Evolutionary conservation across 2,329 filamentous ascomycete species (phyloP).

Genomic region (Macrophomina pseudophaseolina): DNA sequence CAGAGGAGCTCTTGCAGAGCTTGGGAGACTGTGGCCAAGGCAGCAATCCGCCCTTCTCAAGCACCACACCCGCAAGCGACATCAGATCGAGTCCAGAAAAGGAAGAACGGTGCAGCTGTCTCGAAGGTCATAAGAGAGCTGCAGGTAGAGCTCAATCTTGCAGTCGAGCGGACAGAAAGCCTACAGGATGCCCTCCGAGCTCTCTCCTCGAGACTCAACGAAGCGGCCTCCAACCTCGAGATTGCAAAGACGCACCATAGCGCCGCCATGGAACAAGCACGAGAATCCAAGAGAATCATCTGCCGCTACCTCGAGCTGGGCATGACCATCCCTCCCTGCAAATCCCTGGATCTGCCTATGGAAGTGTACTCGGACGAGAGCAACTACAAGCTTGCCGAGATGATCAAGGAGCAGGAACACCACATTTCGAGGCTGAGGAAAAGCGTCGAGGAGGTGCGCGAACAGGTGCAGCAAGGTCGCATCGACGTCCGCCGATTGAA

Average conservation of each 20-base stretch:
- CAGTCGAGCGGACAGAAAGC: neutral
- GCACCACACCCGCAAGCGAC: too few relatives aligned
- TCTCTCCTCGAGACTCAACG: neutral
- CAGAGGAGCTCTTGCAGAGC: too few relatives aligned
- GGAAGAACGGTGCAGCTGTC: too few relatives aligned
- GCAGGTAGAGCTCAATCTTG: neutral
- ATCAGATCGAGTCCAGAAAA: too few relatives aligned
- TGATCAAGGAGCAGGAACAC: neutral
- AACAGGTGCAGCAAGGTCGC: neutral
- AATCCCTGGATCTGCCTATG: neutral
- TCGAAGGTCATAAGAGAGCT: too few relatives aligned
- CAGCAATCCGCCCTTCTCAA: too few relatives aligned
- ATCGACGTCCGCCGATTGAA: neutral
- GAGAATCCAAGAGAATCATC: neutral
- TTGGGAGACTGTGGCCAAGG: too few relatives aligned
- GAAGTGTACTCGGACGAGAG: conserved; percentile 1
- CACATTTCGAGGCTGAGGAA: neutral
- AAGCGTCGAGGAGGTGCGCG: neutral
- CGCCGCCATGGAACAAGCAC: neutral
- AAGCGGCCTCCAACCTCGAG: neutral
- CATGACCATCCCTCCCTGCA: neutral
- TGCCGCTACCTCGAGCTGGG: conserved; percentile 10
- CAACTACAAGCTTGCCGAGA: neutral
- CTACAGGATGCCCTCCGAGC: neutral
- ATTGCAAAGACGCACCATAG: neutral